phyloP scores from a whole-genome alignment of 345 rosid genomes.

The Citrus glauca region DNA sequence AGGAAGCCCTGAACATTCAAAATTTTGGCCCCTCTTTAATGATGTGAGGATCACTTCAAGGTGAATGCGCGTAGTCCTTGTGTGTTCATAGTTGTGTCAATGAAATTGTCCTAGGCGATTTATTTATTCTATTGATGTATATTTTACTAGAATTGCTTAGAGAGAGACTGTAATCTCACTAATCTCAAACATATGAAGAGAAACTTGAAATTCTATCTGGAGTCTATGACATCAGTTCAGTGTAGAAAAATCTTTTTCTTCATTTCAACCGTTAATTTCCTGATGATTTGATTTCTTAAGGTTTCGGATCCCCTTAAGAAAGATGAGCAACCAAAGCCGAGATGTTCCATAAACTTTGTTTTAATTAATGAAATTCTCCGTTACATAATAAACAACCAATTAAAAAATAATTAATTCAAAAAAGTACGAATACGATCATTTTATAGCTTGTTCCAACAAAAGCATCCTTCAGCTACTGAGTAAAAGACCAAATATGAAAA shows the following conservation, averaged over 20 bases:
- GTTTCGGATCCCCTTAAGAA: too few species aligned
- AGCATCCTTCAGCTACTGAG: not conserved
- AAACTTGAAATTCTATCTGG: not conserved
- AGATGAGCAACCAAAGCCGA: not conserved
- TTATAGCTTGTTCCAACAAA: not conserved
- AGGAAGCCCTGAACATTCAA: slow-evolving; percentile 63
- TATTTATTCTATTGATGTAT: slow-evolving; percentile 32
- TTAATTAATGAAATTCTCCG: not conserved
- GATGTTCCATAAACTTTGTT: not conserved
- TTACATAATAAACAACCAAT: not conserved
- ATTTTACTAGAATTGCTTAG: not conserved
- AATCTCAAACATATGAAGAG: not conserved
- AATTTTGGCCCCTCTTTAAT: not conserved
- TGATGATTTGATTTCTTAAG: not conserved
- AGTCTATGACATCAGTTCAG: not conserved
- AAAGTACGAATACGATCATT: not conserved
- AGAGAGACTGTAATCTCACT: not conserved
- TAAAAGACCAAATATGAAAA: not conserved
- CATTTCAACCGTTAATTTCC: not conserved
- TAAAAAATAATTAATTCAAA: not conserved
- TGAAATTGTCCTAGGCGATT: slow-evolving; percentile 11
- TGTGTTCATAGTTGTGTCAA: slow-evolving; percentile 8
- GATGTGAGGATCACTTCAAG: not conserved
- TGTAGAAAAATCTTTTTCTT: not conserved
- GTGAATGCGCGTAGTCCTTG: not conserved